Base-by-base conservation (phyloP, 2,329 filamentous ascomycete genomes). In the Cryoendolithus antarcticus region DNA sequence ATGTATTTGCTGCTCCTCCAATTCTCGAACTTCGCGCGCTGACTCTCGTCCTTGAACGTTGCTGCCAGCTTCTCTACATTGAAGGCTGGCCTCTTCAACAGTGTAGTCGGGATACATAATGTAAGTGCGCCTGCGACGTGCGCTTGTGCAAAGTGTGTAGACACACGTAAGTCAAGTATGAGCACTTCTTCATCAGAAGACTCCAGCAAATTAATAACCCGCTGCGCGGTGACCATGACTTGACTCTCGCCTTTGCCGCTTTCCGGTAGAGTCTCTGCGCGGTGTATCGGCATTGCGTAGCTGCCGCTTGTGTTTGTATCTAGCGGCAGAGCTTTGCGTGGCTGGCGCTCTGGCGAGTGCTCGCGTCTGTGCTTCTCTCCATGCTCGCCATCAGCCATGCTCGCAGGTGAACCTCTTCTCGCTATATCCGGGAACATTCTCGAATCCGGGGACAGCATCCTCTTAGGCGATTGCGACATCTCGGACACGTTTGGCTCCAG, bases 91-190 rank as follows among this genome's bases (percentile, higher is more conserved):
- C 91, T 73, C 61, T 96, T 96, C 11, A 98, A 64, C 9, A 98
- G 66, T 0, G 89, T 96, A 0, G 91, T 96, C 0, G 91, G 91
- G 44, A 96, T 93, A 56, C 91, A 96, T 4, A 98, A 67, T 56
- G 93, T 96, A 27, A 98, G 64, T 1, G 89, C 85, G n/a, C 80
- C 80, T 36, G 70, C 65, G 39, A 96, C 82, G 24, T 83, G 77
- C 13, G 82, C 79, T 34, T 75, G 70, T 1, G 78, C 73, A 55
- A 82, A 95, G 48, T 89, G 85, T 12, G 86, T 86, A 21, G 80
- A 84, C 0, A 93, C 86, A 30, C 91, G 77, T 13, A 96, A 73
- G 57, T 98, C 91, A 4, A 98, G 65, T 1, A 96, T 57, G 27
- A 98, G 64, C 1, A 84, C 61, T 34, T 72, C 61, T 31, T 72